Evolutionary conservation across 345 rosid species (phyloP), one percentile per base, ranked within the genome.

Genomic region (Crucihimalaya himalaica): DNA sequence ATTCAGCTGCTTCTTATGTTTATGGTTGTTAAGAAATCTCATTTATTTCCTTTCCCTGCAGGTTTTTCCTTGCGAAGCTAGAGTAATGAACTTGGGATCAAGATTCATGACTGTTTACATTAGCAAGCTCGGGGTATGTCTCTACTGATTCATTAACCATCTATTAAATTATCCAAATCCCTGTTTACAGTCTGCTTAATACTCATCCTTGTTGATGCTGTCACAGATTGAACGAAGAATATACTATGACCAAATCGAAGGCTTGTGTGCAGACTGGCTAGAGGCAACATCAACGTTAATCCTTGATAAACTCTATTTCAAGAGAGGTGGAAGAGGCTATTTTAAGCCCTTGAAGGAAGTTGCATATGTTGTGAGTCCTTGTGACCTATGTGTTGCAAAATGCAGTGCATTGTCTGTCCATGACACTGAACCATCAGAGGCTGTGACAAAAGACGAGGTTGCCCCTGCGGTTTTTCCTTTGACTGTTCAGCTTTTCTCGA

Each of bases 61-160:
- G 98, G 76, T 88, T 71, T 72, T 84, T 56, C 77, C 87, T 4
- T 80, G 96, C 2, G 89, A 91, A 79, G 98, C 93, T 27, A 82
- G 96, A 82, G 97, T 94, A 27, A 27, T 91, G 83, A 91, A 82
- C 73, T 71, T 94, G 57, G 98, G 98, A 34, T 92, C 93, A 29
- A 87, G 84, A 67, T 94, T 94, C 82, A 88, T 94, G 96, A 81
- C 98, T 52, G 58, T 94, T 42, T 94, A 91, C 73, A 83, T 94
- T 39, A 80, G 81, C 76, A 86, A 88, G 75, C 78, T 94, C 27
- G 87, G 90, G 23, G 98, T 91, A 81, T 86, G 96, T 80, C 25
- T 45, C 39, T 29, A 1, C 58, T 46, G 32, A 65, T 73, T 56
- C 57, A 23, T 54, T 34, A 27, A 12, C 16, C 16, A 34, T 45